phyloP scores from a whole-genome alignment of 1,139 yeast genomes.

The Taphrina deformans region DNA sequence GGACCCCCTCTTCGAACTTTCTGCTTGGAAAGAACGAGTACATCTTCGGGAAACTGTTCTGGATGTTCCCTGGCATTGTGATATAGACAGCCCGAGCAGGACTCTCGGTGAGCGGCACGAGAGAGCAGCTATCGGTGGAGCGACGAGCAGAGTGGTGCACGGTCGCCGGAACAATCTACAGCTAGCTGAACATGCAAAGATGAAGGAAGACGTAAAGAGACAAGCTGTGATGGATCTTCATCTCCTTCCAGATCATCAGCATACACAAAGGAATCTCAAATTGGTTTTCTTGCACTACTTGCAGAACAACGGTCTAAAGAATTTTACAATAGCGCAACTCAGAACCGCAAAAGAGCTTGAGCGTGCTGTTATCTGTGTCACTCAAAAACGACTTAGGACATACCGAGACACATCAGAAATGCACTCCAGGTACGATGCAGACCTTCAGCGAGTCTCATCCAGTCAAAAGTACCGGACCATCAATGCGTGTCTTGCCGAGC shows the following conservation, averaged over 20 bases:
- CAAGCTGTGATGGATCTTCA: neutral
- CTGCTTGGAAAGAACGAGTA: conserved; percentile 33
- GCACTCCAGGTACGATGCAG: neutral
- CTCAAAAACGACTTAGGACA: neutral
- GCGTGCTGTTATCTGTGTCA: conserved; percentile 22
- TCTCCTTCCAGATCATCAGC: neutral
- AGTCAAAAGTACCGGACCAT: conserved; percentile 23
- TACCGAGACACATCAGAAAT: neutral
- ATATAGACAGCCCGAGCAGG: neutral
- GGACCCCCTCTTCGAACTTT: conserved; percentile 19
- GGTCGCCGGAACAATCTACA: neutral
- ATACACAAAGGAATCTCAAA: conserved; percentile 19
- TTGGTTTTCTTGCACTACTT: conserved; percentile 16
- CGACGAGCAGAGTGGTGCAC: neutral
- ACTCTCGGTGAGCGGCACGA: neutral
- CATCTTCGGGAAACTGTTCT: conserved; percentile 12
- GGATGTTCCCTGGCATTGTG: conserved; percentile 26
- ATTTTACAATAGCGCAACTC: conserved; percentile 22
- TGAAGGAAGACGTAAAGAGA: neutral
- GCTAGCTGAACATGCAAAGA: neutral
- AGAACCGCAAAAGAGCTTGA: conserved; percentile 22
- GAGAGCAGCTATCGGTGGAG: neutral
- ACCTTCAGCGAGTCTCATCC: neutral
- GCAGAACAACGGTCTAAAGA: neutral
- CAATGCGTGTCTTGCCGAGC: conserved; percentile 20